Conservation (phyloP, 148 eudicot genomes). For the Polygonum maritimum region DNA sequence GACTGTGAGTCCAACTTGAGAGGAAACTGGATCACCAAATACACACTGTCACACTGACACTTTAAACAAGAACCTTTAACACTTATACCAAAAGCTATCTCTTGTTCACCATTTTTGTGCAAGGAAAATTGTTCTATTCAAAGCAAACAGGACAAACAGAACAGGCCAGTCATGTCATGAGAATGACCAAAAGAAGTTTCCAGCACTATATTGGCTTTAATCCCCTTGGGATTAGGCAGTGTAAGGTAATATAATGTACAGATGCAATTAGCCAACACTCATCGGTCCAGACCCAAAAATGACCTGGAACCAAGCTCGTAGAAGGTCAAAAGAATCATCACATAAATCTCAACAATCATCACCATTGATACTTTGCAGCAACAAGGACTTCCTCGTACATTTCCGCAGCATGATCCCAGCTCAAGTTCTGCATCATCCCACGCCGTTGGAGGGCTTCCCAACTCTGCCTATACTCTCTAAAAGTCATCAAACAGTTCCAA, state of each 20-base stretch:
- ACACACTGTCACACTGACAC: no score
- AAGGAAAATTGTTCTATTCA: neutral
- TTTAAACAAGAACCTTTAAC: no score
- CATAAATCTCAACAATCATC: neutral
- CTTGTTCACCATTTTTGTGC: neutral
- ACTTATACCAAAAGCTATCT: neutral
- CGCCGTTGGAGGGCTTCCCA: conserved; percentile 81
- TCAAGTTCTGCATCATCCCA: conserved; percentile 72
- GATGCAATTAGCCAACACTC: neutral
- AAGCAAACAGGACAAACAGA: neutral
- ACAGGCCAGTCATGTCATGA: neutral
- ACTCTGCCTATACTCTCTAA: conserved; percentile 54
- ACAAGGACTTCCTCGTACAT: conserved; percentile 74
- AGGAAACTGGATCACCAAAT: no score
- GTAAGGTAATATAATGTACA: neutral
- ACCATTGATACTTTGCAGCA: conserved; percentile 99
- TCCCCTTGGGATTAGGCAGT: neutral
- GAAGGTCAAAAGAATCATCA: neutral
- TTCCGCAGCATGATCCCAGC: conserved; percentile 81
- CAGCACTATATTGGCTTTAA: neutral
- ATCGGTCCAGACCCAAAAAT: neutral
- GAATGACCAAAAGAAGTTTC: neutral
- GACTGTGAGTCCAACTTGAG: no score
- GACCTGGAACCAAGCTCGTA: neutral
- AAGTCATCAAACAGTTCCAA: conserved; percentile 74